Base-by-base conservation (phyloP, 2,329 filamentous ascomycete species). In the Trichoderma polysporum region DNA sequence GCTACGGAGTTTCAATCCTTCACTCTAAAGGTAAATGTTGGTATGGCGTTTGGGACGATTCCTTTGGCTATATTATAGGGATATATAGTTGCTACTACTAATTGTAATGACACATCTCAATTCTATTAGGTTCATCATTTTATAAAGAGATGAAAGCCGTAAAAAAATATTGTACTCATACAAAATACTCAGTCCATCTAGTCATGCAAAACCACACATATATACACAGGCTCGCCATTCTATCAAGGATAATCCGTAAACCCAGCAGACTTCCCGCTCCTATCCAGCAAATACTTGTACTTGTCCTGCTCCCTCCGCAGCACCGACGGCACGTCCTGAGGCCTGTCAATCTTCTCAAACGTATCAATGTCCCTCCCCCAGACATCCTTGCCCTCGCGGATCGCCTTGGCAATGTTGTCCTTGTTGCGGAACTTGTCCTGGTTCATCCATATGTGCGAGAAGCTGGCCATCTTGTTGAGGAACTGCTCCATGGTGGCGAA, bases 401-500 rank as follows among this genome's bases (percentile, higher is more conserved):
- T 82, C 1, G 81, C 77, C 13, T 81, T 77, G 19, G 84, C 81
- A 50, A 88, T 86, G 49, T 79, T 79, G 45, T 79, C 75, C 50
- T 74, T 76, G 67, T 87, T 78, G 57, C 81, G 79, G 69, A 81
- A 87, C 66, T 77, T 72, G 10, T 81, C 78, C 19, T 78, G 78
- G 69, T 88, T 87, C 78, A 83, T 82, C 74, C 78, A 82, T 9
- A 75, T 75, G 72, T 88, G 86, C 19, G 84, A 86, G 74, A 87
- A 88, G 66, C 81, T 83, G 10, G 79, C 77, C 78, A 88, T 81
- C 75, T 88, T 88, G 69, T 80, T 82, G 53, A 85, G 76, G 70
- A 88, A 79, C 73, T 87, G 83, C 4, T 79, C 79, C 17, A 89
- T 75, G 0, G 84, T 88, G 19, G 80, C 76, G 73, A 88, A 88